Evolutionary conservation across 2,329 filamentous ascomycete genomes (phyloP).

Genomic region (Hymenoscyphus repandus): DNA sequence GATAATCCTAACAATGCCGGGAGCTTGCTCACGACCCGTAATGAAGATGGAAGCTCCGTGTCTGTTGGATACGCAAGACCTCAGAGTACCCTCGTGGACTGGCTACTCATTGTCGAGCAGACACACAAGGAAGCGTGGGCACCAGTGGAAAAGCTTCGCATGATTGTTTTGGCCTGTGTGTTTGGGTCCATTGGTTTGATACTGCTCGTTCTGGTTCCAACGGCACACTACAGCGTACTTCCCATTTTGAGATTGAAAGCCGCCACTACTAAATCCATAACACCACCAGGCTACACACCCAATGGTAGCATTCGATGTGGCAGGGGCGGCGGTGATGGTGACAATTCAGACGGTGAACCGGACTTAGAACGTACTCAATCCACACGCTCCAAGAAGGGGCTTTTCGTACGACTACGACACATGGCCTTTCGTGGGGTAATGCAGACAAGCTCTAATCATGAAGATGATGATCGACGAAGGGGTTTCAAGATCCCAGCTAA

Average conservation of each 20-base stretch:
- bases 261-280: constrained; percentile 29
- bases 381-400: constrained; percentile 29
- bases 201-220: constrained; percentile 66
- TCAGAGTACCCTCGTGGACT: constrained; percentile 64
- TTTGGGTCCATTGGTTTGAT: constrained; percentile 76
- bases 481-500: constrained; percentile 80
- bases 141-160: constrained; percentile 69
- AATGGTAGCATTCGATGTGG: constrained; percentile 28
- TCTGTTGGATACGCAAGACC: constrained; percentile 77
- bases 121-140: constrained; percentile 66
- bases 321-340: neutral
- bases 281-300: constrained; percentile 29
- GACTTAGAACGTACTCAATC: constrained; percentile 26
- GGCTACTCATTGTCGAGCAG: constrained; percentile 79
- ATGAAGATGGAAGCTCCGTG: constrained; percentile 65
- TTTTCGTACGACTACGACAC: constrained; percentile 25
- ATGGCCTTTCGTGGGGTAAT: constrained; percentile 20
- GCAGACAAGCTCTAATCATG: constrained; percentile 32
- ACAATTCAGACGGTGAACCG: neutral
- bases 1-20: constrained; percentile 61
- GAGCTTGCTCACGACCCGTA: constrained; percentile 60
- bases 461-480: constrained; percentile 34
- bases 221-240: constrained; percentile 74
- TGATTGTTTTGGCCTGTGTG: constrained; percentile 76
- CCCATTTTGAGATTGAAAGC: constrained; percentile 46